phyloP scores from a whole-genome alignment of 2,329 filamentous ascomycete species.

The Onygenales sp. region DNA sequence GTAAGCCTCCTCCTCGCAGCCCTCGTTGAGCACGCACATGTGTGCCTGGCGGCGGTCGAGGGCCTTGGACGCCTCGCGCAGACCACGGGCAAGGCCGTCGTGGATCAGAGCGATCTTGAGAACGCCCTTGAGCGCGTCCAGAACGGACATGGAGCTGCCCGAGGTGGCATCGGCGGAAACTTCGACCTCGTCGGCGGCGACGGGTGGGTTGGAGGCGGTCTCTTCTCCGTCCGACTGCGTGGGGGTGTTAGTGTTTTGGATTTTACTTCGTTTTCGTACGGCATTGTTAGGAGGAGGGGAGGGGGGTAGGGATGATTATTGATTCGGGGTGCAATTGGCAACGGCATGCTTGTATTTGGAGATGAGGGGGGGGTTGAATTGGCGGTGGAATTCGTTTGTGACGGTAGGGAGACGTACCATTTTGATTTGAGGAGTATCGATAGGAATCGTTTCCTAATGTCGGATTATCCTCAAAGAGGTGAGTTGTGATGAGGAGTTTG shows the following conservation, averaged over 20 bases:
- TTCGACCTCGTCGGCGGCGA: slow-evolving; percentile 81
- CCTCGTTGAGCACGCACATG: slow-evolving; percentile 99
- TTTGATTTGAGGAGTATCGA: slow-evolving; percentile 26
- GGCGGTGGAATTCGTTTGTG: neutral
- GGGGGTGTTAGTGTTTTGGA: neutral
- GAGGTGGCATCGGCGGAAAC: slow-evolving; percentile 79
- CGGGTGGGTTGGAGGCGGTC: slow-evolving; percentile 62
- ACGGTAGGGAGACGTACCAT: slow-evolving; percentile 31
- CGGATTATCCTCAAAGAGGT: slow-evolving; percentile 48
- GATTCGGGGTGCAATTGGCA: neutral
- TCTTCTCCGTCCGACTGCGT: slow-evolving; percentile 99
- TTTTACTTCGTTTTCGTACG: neutral
- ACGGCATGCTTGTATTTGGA: neutral
- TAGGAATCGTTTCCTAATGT: slow-evolving; percentile 29
- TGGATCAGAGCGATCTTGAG: slow-evolving; percentile 98
- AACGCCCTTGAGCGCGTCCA: slow-evolving; percentile 97
- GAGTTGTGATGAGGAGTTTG: neutral
- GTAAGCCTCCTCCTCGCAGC: slow-evolving; percentile 99
- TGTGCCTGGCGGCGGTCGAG: slow-evolving; percentile 97
- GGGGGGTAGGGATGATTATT: neutral
- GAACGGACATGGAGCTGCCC: slow-evolving; percentile 81
- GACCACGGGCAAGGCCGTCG: slow-evolving; percentile 96
- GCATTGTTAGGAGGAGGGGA: neutral
- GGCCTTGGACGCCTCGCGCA: slow-evolving; percentile 97
- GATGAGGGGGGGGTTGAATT: neutral